phyloP scores from a whole-genome alignment of 192 early-diverging fungal species.

The Coemansia furcata region DNA sequence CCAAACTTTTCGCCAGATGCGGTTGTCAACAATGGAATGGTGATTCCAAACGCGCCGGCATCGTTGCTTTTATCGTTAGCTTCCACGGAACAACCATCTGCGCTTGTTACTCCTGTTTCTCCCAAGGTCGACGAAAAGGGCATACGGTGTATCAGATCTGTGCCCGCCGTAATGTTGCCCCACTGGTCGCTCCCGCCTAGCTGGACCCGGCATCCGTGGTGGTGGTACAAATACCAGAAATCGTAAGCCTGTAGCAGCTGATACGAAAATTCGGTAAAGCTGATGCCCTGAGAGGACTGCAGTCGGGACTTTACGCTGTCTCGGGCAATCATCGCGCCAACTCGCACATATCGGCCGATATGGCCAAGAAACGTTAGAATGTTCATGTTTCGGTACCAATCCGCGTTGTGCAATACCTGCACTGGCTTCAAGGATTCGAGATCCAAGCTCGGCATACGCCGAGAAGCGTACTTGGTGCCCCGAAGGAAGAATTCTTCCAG shows the following conservation, averaged over 20 bases:
- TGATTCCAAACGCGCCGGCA: constrained; percentile 70
- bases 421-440: constrained; percentile 50
- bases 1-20: constrained; percentile 95
- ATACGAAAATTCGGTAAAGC: constrained; percentile 96
- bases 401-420: constrained; percentile 73
- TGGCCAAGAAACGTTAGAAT: constrained; percentile 73
- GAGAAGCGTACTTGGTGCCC: constrained; percentile 46
- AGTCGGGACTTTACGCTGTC: constrained; percentile 87
- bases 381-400: constrained; percentile 74
- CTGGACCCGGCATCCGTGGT: constrained; percentile 54
- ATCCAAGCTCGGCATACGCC: constrained; percentile 26
- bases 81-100: constrained; percentile 11
- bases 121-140: constrained; percentile 7
- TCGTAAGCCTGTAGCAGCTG: constrained; percentile 95
- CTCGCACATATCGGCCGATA: constrained; percentile 76
- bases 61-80: constrained; percentile 12
- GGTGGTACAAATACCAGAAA: constrained; percentile 77
- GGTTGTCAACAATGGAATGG: constrained; percentile 83
- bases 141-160: constrained; percentile 82
- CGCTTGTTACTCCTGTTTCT: neutral
- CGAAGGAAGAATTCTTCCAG: constrained; percentile 68
- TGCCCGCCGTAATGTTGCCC: constrained; percentile 95
- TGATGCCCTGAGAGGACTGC: constrained; percentile 79
- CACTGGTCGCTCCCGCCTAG: constrained; percentile 96
- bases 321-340: constrained; percentile 80